phyloP scores from a whole-genome alignment of 78 protist species.

The Reticulomyxa filosa region DNA sequence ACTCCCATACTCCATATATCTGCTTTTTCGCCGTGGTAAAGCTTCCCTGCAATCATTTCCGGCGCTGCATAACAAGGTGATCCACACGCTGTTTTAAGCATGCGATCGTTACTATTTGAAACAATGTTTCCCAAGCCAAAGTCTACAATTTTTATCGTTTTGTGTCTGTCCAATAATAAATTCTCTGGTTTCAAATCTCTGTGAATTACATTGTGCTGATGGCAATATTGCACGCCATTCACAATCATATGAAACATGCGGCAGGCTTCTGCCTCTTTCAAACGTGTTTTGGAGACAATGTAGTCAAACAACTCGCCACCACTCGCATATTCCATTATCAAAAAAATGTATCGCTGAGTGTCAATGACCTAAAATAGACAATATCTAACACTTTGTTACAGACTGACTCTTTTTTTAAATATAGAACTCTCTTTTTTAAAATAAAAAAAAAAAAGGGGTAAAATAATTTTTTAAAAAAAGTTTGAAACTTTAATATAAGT shows the following conservation, averaged over 20 bases:
- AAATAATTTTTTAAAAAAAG: too few species aligned
- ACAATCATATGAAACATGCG: slow-evolving; percentile 37
- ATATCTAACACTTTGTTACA: too few species aligned
- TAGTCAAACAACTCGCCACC: slow-evolving; percentile 97
- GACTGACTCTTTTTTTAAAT: too few species aligned
- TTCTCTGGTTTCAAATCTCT: too few species aligned
- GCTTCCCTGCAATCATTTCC: slow-evolving; percentile 28
- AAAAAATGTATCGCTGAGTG: slow-evolving; percentile 75
- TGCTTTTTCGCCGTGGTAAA: slow-evolving; percentile 11
- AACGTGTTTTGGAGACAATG: slow-evolving; percentile 73
- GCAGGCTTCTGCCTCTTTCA: slow-evolving; percentile 36
- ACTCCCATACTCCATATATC: slow-evolving; percentile 41
- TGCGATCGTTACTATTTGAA: too few species aligned
- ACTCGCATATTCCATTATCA: slow-evolving; percentile 60
- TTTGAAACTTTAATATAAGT: too few species aligned
- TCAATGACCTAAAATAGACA: slow-evolving; percentile 66
- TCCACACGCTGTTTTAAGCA: slow-evolving; percentile 35
- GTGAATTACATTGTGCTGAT: too few species aligned
- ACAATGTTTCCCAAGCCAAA: slow-evolving; percentile 19
- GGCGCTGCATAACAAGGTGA: slow-evolving; percentile 42
- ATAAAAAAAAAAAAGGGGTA: too few species aligned
- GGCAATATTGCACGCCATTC: slow-evolving; percentile 36
- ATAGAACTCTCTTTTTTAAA: too few species aligned
- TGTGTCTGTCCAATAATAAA: neutral
- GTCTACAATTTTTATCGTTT: slow-evolving; percentile 3